A percentile compares a stretch with the other conserved stretches of the same genome.
These are phyloP conservation scores for Kwoniella botswanensis DNA, from an alignment of 768 basidiomycete species.

Conservation along the genomic window DNA sequence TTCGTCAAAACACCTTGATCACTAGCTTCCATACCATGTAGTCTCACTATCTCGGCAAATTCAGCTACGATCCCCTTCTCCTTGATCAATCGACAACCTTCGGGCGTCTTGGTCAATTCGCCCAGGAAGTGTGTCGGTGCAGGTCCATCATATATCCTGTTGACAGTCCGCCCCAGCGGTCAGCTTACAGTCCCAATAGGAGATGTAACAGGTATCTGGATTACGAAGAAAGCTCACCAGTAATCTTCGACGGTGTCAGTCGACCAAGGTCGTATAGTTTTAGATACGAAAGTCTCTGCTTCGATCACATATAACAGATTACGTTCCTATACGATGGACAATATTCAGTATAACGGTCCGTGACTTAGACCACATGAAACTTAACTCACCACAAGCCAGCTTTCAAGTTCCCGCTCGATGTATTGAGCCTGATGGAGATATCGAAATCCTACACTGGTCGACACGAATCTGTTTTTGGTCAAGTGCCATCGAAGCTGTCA, in stretches of 20 bases:
- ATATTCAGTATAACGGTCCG: constrained; percentile 10
- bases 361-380: no score
- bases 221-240: constrained; percentile 34
- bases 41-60: constrained; percentile 86
- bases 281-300: constrained; percentile 85
- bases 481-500: background rate
- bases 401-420: constrained; percentile 92
- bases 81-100: constrained; percentile 86
- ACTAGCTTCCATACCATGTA: constrained; percentile 80
- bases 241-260: constrained; percentile 48
- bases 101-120: constrained; percentile 94
- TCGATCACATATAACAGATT: constrained; percentile 92
- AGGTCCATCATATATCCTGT: constrained; percentile 59
- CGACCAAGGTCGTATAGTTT: constrained; percentile 48
- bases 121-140: constrained; percentile 97
- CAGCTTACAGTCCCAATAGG: no score
- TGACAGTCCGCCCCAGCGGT: background rate
- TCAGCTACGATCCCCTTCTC: constrained; percentile 90
- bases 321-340: constrained; percentile 69
- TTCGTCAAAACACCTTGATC: constrained; percentile 84
- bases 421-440: constrained; percentile 91
- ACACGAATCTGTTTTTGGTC: constrained; percentile 74
- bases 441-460: constrained; percentile 86
- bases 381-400: constrained; percentile 84
- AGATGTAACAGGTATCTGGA: background rate